A percentile compares a stretch with the other conserved stretches of the same genome.
Conservation (phyloP, 306 rosid genomes). For the Astragalus glycyphyllos region DNA sequence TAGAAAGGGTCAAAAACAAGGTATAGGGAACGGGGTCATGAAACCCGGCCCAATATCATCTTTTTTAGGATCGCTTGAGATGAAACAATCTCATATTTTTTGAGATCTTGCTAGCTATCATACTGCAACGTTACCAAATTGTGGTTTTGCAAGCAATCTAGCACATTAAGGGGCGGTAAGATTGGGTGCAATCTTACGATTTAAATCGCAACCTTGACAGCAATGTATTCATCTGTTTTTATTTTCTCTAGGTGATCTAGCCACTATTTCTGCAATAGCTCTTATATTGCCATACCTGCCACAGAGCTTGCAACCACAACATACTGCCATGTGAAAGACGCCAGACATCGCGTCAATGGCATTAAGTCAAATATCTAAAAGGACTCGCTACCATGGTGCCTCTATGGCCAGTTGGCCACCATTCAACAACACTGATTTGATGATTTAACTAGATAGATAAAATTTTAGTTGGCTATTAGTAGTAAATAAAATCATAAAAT, state of each 20-base stretch:
- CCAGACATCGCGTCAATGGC: not conserved
- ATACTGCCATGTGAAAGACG: not conserved
- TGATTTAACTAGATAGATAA: not conserved
- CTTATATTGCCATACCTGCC: not conserved
- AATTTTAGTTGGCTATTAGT: not conserved
- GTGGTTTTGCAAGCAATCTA: no score
- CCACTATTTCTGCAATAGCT: constrained; percentile 8
- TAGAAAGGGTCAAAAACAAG: no score
- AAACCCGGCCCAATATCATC: no score
- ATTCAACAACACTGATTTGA: not conserved
- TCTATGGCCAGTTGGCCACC: not conserved
- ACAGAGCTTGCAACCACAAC: not conserved
- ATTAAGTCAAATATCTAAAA: not conserved
- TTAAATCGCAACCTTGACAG: no score
- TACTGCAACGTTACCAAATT: no score
- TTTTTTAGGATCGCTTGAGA: no score
- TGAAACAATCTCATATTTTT: no score
- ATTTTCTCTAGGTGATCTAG: constrained; percentile 10
- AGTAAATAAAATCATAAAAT: not conserved
- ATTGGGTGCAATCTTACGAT: no score
- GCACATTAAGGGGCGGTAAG: no score
- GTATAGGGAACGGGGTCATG: no score
- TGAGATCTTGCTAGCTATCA: no score
- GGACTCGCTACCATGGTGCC: not conserved
- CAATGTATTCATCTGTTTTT: no score